Percentiles rank a stretch among this genome's conserved stretches.
Conservation (phyloP, 768 basidiomycete genomes). For the Paxillus ammoniavirescens region DNA sequence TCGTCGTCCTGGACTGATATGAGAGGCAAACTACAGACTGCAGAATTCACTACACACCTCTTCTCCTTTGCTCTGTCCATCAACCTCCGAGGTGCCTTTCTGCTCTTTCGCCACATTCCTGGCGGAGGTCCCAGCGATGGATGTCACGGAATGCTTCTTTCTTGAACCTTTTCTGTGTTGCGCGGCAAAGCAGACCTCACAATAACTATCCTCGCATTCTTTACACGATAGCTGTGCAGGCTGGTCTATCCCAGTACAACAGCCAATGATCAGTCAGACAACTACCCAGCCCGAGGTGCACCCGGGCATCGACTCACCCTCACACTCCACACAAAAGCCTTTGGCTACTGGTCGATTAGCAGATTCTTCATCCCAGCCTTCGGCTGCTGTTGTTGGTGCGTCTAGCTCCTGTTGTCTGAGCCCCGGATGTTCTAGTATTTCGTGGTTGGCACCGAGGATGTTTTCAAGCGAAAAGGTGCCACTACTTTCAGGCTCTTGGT, state of each 20-base stretch:
- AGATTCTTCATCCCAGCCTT: conserved; percentile 71
- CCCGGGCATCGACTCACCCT: conserved; percentile 51
- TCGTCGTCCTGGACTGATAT: conserved; percentile 21
- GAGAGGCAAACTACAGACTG: neutral
- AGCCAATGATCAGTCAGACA: neutral
- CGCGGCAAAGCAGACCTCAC: conserved; percentile 83
- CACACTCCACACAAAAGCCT: conserved; percentile 82
- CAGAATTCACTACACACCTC: conserved; percentile 16
- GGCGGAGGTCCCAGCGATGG: conserved; percentile 32
- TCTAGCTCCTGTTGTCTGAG: conserved; percentile 32
- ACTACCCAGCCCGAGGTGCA: neutral
- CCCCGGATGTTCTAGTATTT: conserved; percentile 55
- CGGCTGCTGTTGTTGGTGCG: conserved; percentile 35
- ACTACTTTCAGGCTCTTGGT: conserved; percentile 6
- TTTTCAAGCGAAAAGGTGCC: conserved; percentile 60
- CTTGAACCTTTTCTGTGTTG: conserved; percentile 83
- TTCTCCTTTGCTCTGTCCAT: conserved; percentile 8
- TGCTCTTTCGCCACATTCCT: conserved; percentile 7
- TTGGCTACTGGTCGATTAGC: conserved; percentile 44
- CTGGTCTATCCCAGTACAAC: conserved; percentile 54
- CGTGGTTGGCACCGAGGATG: conserved; percentile 65
- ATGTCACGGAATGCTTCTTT: conserved; percentile 57
- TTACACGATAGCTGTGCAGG: conserved; percentile 75
- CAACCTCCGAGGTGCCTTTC: conserved; percentile 13
- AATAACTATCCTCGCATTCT: conserved; percentile 69